phyloP scores from a whole-genome alignment of 257 asterid genomes.

The Fraxinus excelsior region DNA sequence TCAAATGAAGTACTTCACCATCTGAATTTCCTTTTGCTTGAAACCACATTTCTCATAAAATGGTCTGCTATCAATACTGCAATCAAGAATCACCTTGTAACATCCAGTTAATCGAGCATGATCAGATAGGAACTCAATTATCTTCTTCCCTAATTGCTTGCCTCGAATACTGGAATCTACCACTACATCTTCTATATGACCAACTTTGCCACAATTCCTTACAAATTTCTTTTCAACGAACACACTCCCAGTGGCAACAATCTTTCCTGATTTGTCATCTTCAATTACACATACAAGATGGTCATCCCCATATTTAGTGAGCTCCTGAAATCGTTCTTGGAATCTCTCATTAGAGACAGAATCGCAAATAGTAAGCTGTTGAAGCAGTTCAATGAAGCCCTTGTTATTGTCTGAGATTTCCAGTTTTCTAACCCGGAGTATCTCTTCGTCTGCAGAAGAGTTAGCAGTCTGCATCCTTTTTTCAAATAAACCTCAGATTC shows the following conservation, averaged over 20 bases:
- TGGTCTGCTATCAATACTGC: conserved; percentile 52
- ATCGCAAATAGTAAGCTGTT: conserved; percentile 70
- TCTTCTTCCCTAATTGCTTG: conserved; percentile 69
- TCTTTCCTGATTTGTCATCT: conserved; percentile 46
- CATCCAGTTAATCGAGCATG: conserved; percentile 74
- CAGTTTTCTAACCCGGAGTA: conserved; percentile 52
- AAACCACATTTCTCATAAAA: conserved; percentile 93
- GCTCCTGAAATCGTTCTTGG: conserved; percentile 49
- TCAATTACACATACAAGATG: conserved; percentile 72
- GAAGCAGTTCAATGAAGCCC: conserved; percentile 65
- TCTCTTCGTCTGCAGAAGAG: conserved; percentile 36
- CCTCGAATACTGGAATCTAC: conserved; percentile 76
- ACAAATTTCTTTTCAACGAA: conserved; percentile 72
- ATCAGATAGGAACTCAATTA: conserved; percentile 61
- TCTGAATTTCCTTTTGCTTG: conserved; percentile 67
- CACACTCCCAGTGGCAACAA: conserved; percentile 79
- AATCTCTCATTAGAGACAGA: conserved; percentile 61
- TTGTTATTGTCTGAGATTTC: conserved; percentile 68
- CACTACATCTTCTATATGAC: conserved; percentile 91
- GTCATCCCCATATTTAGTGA: conserved; percentile 57
- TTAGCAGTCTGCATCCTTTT: conserved; percentile 35
- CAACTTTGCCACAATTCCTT: conserved; percentile 77
- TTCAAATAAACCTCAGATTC: neutral
- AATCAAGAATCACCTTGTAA: conserved; percentile 88
- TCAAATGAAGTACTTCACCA: conserved; percentile 71